Conservation (phyloP, 1,139 yeast species). For the Pneumocystis murina region DNA sequence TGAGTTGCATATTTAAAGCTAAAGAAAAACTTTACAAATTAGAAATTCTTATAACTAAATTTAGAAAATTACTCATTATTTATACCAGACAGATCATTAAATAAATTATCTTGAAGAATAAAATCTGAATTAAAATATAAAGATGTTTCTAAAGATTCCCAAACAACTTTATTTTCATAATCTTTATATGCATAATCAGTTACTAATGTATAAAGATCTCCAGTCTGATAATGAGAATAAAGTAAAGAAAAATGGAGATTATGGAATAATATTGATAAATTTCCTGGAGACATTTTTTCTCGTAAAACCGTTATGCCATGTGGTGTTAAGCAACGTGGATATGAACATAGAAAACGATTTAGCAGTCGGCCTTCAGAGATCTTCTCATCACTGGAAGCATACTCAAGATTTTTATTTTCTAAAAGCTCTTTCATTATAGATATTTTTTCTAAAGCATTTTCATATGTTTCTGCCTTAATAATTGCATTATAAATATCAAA, state of each 20-base stretch:
- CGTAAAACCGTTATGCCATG: constrained; percentile 38
- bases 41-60: background rate
- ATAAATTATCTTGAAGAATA: constrained; percentile 23
- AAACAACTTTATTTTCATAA: constrained; percentile 47
- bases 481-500: constrained; percentile 24
- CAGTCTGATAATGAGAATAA: constrained; percentile 33
- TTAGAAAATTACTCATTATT: constrained; percentile 1
- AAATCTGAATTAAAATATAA: constrained; percentile 48
- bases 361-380: constrained; percentile 36
- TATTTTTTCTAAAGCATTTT: constrained; percentile 1
- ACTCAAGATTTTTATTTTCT: background rate
- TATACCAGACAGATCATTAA: background rate
- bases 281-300: constrained; percentile 30
- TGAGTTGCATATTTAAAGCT: background rate
- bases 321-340: constrained; percentile 32
- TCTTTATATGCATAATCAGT: constrained; percentile 63
- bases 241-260: constrained; percentile 75
- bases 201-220: constrained; percentile 44
- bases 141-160: constrained; percentile 38
- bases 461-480: background rate
- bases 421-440: constrained; percentile 3
- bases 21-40: background rate
- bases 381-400: background rate
- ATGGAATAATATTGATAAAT: constrained; percentile 57
- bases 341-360: background rate